Conservation (phyloP, 139 green algal species). For the Chlorella sp. region DNA sequence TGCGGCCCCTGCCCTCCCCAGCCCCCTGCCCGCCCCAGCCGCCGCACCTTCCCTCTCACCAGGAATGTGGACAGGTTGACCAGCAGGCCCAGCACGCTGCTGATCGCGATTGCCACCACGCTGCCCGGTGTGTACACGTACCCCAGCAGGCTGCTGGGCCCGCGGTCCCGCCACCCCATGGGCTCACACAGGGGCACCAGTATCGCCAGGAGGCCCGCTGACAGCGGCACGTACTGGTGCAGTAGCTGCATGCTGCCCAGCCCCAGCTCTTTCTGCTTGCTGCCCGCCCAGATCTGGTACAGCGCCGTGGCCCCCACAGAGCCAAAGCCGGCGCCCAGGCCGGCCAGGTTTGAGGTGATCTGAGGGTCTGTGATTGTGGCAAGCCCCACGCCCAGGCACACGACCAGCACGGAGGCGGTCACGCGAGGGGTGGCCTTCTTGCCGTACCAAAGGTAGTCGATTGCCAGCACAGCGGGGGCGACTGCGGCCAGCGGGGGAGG, state of each 20-base stretch:
- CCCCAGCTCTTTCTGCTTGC: conserved; percentile 87
- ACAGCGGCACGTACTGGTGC: conserved; percentile 83
- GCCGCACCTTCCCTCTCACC: conserved; percentile 47
- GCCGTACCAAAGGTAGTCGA: conserved; percentile 76
- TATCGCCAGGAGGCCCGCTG: conserved; percentile 64
- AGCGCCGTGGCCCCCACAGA: conserved; percentile 79
- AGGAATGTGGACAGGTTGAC: conserved; percentile 90
- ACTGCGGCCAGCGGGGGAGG: conserved; percentile 54
- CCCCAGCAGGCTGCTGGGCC: conserved; percentile 65
- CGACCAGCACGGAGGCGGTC: conserved; percentile 66
- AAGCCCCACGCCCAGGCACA: conserved; percentile 82
- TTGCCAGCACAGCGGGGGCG: conserved; percentile 81
- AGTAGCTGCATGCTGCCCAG: conserved; percentile 84
- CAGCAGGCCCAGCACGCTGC: conserved; percentile 82
- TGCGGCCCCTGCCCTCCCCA: too few relatives aligned
- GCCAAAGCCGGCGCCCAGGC: conserved; percentile 65
- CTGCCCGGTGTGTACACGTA: conserved; percentile 60
- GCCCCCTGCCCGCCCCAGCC: too few relatives aligned
- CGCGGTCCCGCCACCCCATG: conserved; percentile 58
- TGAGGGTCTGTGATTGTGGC: conserved; percentile 83
- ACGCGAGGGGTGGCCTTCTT: conserved; percentile 57
- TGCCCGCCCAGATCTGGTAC: conserved; percentile 87
- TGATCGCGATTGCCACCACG: conserved; percentile 74
- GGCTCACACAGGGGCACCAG: conserved; percentile 83
- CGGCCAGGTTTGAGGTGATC: conserved; percentile 62